A percentile compares a stretch with the other conserved stretches of the same genome.
These are phyloP conservation scores for Solanum megistacrolobum DNA, from an alignment of 257 asterid species.

Conservation along the genomic window DNA sequence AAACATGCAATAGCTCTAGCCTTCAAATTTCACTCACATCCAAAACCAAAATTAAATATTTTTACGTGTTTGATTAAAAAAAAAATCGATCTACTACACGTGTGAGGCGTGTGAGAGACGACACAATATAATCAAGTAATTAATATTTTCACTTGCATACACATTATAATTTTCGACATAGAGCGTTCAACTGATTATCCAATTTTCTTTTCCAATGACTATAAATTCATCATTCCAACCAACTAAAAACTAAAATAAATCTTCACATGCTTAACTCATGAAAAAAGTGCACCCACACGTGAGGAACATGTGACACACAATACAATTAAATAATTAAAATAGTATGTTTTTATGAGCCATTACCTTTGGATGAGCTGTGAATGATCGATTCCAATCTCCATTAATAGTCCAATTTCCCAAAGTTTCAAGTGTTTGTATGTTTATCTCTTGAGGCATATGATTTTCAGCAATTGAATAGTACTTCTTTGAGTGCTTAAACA, in stretches of 20 bases:
- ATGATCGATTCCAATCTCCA: conserved; percentile 53
- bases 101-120: background rate
- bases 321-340: too few relatives aligned
- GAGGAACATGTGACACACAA: too few relatives aligned
- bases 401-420: conserved; percentile 36
- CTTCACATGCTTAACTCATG: background rate
- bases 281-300: too few relatives aligned
- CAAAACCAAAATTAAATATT: background rate
- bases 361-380: conserved; percentile 73
- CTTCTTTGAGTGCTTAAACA: conserved; percentile 59
- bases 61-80: too few relatives aligned
- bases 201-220: background rate
- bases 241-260: background rate
- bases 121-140: background rate
- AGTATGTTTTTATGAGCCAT: too few relatives aligned
- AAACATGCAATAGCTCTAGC: too few relatives aligned
- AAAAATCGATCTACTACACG: too few relatives aligned
- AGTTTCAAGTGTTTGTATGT: conserved; percentile 33
- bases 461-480: conserved; percentile 46
- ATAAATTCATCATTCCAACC: background rate
- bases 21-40: background rate
- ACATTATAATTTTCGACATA: too few relatives aligned
- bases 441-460: conserved; percentile 53
- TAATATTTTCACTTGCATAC: too few relatives aligned
- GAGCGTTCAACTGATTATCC: too few relatives aligned